Evolutionary conservation across 1,284 basidiomycete genomes (phyloP).

Genomic region (Moesziomyces sp.): DNA sequence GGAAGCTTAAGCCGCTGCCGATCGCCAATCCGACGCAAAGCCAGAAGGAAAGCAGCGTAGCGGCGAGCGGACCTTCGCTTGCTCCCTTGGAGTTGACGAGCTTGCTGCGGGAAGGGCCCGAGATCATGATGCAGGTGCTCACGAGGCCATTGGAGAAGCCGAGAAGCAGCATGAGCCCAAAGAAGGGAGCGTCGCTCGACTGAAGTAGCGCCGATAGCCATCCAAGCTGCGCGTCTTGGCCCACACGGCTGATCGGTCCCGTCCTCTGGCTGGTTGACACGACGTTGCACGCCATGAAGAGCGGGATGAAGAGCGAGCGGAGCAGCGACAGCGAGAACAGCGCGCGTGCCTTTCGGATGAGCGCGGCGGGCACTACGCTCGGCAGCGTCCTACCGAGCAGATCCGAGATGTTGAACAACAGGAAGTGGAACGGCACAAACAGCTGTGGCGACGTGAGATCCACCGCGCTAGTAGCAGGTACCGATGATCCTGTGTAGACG

Average conservation of each 20-base stretch:
- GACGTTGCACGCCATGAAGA: conserved; percentile 56
- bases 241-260: conserved; percentile 16
- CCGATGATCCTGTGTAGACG: conserved; percentile 30
- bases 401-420: conserved; percentile 59
- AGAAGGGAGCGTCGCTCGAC: conserved; percentile 53
- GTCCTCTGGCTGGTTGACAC: conserved; percentile 37
- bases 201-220: conserved; percentile 32
- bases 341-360: conserved; percentile 24
- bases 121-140: conserved; percentile 57
- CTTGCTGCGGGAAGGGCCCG: conserved; percentile 41
- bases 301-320: conserved; percentile 49
- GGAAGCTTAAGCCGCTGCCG: conserved; percentile 54
- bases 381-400: conserved; percentile 55
- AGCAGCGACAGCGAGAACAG: conserved; percentile 34
- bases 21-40: conserved; percentile 58
- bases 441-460: conserved; percentile 54
- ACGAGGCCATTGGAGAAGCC: conserved; percentile 59
- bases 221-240: not conserved
- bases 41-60: conserved; percentile 59
- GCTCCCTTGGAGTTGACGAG: conserved; percentile 41
- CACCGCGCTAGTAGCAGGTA: conserved; percentile 6
- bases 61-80: conserved; percentile 44
- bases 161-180: conserved; percentile 48
- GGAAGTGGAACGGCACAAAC: conserved; percentile 60
- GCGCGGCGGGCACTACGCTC: conserved; percentile 26